These are phyloP conservation scores for Sphaceloma murrayae DNA, from an alignment of 2,329 filamentous ascomycete genomes.

Conservation along the genomic window DNA sequence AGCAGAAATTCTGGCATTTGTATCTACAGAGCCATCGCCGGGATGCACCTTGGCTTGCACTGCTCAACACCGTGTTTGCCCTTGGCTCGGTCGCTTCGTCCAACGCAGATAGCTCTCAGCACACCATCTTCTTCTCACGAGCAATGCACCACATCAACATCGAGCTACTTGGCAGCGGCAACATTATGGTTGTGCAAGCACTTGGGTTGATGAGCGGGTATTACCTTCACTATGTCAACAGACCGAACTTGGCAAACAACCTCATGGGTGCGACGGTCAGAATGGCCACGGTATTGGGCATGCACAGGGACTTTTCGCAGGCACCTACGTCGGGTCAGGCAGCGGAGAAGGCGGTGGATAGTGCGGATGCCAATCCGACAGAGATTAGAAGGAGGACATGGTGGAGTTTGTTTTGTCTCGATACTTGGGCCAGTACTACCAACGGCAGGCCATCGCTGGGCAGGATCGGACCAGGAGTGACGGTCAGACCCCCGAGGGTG, in stretches of 20 bases:
- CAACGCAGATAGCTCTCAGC: conserved; percentile 24
- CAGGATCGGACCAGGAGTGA: conserved; percentile 57
- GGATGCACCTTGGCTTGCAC: conserved; percentile 27
- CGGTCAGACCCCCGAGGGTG: conserved; percentile 51
- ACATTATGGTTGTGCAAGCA: conserved; percentile 26
- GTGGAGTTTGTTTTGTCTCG: conserved; percentile 66
- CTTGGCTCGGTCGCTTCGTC: conserved; percentile 25
- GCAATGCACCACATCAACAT: conserved; percentile 25
- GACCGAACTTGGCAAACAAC: conserved; percentile 27
- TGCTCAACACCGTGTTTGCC: conserved; percentile 28
- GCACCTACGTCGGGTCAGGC: neutral
- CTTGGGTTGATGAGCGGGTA: conserved; percentile 27
- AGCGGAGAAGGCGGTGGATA: conserved; percentile 21
- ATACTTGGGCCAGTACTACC: conserved; percentile 64
- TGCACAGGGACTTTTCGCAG: conserved; percentile 25
- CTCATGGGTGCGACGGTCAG: conserved; percentile 28
- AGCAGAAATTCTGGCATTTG: conserved; percentile 27
- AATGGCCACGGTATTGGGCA: conserved; percentile 27
- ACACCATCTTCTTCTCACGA: conserved; percentile 26
- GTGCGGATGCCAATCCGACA: conserved; percentile 41
- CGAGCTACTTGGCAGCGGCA: conserved; percentile 27
- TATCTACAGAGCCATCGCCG: conserved; percentile 25
- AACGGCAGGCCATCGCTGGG: conserved; percentile 62
- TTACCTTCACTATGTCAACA: conserved; percentile 28
- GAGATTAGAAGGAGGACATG: conserved; percentile 59